Conservation (phyloP, 306 rosid genomes). For the Pterocarpus santalinus region DNA sequence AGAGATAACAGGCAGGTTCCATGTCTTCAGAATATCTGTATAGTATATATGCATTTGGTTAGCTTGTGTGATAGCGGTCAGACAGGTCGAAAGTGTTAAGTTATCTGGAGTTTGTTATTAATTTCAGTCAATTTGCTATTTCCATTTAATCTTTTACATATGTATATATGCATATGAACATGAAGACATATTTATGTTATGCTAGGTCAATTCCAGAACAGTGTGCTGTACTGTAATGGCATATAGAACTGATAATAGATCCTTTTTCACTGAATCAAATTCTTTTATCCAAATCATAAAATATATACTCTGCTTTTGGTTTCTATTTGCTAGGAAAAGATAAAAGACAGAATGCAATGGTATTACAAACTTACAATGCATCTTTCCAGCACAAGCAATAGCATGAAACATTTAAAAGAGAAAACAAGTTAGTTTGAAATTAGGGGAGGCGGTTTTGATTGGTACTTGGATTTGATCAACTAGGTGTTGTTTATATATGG, state of each 20-base stretch:
- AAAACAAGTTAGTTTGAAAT: slow-evolving; percentile 2
- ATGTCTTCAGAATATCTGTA: slow-evolving; percentile 13
- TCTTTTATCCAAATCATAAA: too few species aligned
- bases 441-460: neutral
- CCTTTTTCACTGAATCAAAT: neutral
- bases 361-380: neutral
- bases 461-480: neutral
- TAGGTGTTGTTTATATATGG: neutral
- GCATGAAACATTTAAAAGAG: slow-evolving; percentile 21
- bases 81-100: slow-evolving; percentile 9
- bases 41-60: slow-evolving; percentile 9
- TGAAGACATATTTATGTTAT: slow-evolving; percentile 1
- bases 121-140: slow-evolving; percentile 15
- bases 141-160: neutral
- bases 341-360: slow-evolving; percentile 10
- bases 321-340: slow-evolving; percentile 5
- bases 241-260: neutral
- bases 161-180: neutral
- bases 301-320: too few species aligned
- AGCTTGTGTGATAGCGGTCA: neutral
- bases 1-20: slow-evolving; percentile 85
- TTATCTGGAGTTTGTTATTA: slow-evolving; percentile 24
- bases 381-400: neutral
- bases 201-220: neutral
- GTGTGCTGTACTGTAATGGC: neutral